phyloP scores from a whole-genome alignment of 306 rosid species.

The Biancaea sappan region DNA sequence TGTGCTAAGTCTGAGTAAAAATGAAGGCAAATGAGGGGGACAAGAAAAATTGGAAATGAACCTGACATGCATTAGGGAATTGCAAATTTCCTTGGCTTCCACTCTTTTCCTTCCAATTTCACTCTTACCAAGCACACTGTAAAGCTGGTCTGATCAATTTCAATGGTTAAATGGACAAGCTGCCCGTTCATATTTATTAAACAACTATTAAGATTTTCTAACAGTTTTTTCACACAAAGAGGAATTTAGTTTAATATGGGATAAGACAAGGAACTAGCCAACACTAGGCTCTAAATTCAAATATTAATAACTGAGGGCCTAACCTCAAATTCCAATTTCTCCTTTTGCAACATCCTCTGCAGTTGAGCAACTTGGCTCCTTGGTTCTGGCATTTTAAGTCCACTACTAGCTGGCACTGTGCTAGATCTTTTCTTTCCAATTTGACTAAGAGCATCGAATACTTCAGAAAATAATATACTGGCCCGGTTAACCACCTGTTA shows the following conservation, averaged over 20 bases:
- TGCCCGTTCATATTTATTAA: not conserved
- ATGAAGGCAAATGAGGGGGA: not conserved
- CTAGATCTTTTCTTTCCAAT: constrained; percentile 62
- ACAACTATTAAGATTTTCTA: not conserved
- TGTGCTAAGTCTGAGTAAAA: not conserved
- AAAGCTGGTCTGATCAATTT: not conserved
- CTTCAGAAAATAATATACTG: constrained; percentile 79
- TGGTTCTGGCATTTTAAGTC: constrained; percentile 54
- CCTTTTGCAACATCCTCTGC: constrained; percentile 75
- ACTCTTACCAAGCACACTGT: not conserved
- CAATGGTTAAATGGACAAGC: constrained; percentile 8
- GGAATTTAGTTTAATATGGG: not conserved
- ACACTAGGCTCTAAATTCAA: constrained; percentile 31
- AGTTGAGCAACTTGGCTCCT: constrained; percentile 67
- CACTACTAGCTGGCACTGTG: constrained; percentile 33
- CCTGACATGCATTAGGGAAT: not conserved
- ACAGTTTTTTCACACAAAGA: not conserved
- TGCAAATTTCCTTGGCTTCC: not conserved
- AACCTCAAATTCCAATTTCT: constrained; percentile 90
- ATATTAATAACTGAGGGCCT: constrained; percentile 32
- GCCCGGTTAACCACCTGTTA: constrained; percentile 76
- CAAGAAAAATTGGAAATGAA: not conserved
- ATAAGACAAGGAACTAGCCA: constrained; percentile 6
- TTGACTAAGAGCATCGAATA: constrained; percentile 71
- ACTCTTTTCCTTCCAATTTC: not conserved